Conservation (phyloP, 352 stramenopile genomes). For the Globisporangium canariense region DNA sequence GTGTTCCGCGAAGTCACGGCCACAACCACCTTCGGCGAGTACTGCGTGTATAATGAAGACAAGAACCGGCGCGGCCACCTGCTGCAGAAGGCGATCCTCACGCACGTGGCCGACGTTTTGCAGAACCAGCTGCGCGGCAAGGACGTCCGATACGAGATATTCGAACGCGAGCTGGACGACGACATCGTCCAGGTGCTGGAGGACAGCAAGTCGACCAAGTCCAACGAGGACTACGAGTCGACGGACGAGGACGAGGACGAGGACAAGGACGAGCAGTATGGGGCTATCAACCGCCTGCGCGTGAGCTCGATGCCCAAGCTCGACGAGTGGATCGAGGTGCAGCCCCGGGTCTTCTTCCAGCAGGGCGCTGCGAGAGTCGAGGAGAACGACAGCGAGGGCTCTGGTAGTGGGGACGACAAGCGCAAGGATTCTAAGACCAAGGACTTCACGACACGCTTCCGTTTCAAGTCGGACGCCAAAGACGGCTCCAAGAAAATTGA, state of each 20-base stretch:
- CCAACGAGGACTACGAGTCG: constrained; percentile 13
- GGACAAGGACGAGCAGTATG: constrained; percentile 4
- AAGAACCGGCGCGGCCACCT: constrained; percentile 27
- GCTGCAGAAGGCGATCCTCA: constrained; percentile 46
- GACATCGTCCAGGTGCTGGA: neutral
- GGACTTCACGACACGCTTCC: constrained; percentile 11
- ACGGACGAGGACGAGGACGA: constrained; percentile 16
- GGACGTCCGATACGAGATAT: constrained; percentile 38
- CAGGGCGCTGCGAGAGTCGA: constrained; percentile 8
- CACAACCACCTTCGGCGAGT: constrained; percentile 6
- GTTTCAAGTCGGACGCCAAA: constrained; percentile 3
- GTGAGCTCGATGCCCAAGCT: constrained; percentile 19
- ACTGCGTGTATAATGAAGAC: constrained; percentile 16
- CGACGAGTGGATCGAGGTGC: constrained; percentile 22
- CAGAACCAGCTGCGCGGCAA: constrained; percentile 32
- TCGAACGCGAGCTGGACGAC: constrained; percentile 16
- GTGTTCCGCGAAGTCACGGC: constrained; percentile 27
- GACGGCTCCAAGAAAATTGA: constrained; percentile 37
- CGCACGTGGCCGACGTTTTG: constrained; percentile 33
- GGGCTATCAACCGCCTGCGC: constrained; percentile 12
- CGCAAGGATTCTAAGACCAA: constrained; percentile 14
- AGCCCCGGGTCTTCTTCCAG: constrained; percentile 18
- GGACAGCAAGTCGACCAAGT: neutral
- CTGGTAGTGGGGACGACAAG: neutral
- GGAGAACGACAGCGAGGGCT: neutral